These are phyloP conservation scores for Solanum etuberosum DNA, from an alignment of 257 asterid genomes.

Conservation along the genomic window DNA sequence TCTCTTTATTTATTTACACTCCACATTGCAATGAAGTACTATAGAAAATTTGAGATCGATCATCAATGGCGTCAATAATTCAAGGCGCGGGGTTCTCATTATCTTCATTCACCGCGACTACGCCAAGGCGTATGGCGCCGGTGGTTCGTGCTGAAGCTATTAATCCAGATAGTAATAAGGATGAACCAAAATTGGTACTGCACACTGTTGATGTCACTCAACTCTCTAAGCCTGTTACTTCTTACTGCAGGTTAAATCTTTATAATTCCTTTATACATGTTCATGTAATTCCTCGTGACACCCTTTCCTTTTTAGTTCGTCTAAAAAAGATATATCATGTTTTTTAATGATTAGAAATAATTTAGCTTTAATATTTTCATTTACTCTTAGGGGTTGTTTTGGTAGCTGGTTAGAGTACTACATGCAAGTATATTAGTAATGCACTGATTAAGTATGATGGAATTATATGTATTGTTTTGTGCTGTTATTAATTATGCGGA, in stretches of 20 bases:
- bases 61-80: conserved; percentile 32
- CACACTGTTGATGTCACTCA: conserved; percentile 64
- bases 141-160: conserved; percentile 68
- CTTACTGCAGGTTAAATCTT: conserved; percentile 70
- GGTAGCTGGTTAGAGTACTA: no score
- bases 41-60: not conserved
- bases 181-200: conserved; percentile 63
- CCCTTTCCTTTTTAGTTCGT: not conserved
- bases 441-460: no score
- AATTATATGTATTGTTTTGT: no score
- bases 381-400: not conserved
- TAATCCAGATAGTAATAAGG: conserved; percentile 61
- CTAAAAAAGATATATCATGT: no score
- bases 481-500: no score
- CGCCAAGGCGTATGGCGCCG: conserved; percentile 42
- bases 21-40: not conserved
- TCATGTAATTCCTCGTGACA: no score
- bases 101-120: not conserved
- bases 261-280: not conserved
- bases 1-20: not conserved
- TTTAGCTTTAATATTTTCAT: no score
- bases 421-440: no score
- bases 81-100: conserved; percentile 12
- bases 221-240: conserved; percentile 68
- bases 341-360: no score